Percentiles rank a stretch among this genome's conserved stretches.
phyloP scores from a whole-genome alignment of 1,139 yeast species.

The Candida buenavistaensis region DNA sequence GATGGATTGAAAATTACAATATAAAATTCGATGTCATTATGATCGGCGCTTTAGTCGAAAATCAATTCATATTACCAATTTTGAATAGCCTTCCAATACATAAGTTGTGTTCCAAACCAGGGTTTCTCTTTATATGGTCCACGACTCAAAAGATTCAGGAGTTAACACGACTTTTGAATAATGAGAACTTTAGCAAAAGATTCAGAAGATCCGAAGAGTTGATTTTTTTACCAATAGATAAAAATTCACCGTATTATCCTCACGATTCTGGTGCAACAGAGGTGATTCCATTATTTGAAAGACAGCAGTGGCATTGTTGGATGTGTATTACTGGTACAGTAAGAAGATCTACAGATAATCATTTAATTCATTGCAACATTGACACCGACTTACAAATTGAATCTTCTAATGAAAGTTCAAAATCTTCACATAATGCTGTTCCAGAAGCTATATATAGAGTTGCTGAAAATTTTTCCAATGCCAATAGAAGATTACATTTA shows the following conservation, averaged over 20 bases:
- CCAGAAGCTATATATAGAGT: constrained; percentile 78
- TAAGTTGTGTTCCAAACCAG: constrained; percentile 77
- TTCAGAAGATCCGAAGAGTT: constrained; percentile 89
- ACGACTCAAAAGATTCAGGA: constrained; percentile 70
- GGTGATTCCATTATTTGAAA: constrained; percentile 29
- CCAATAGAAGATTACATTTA: constrained; percentile 80
- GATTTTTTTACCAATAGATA: constrained; percentile 63
- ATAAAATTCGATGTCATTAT: constrained; percentile 83
- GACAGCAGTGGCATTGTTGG: constrained; percentile 91
- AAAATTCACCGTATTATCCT: constrained; percentile 62
- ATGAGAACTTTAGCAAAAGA: constrained; percentile 66
- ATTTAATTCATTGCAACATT: constrained; percentile 86
- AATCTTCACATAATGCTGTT: constrained; percentile 36
- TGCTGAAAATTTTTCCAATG: constrained; percentile 87
- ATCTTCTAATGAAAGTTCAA: constrained; percentile 21
- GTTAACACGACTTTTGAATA: constrained; percentile 55
- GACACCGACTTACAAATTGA: constrained; percentile 81
- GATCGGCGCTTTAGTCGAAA: constrained; percentile 83
- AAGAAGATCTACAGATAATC: constrained; percentile 77
- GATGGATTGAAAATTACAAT: constrained; percentile 58
- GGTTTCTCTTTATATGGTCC: constrained; percentile 85
- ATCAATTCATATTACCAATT: constrained; percentile 62
- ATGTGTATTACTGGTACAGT: constrained; percentile 97
- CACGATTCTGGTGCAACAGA: constrained; percentile 9
- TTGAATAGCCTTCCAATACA: constrained; percentile 68